Evolutionary conservation across 2,329 filamentous ascomycete species (phyloP).

Genomic region (Neoscytalidium dimidiatum): DNA sequence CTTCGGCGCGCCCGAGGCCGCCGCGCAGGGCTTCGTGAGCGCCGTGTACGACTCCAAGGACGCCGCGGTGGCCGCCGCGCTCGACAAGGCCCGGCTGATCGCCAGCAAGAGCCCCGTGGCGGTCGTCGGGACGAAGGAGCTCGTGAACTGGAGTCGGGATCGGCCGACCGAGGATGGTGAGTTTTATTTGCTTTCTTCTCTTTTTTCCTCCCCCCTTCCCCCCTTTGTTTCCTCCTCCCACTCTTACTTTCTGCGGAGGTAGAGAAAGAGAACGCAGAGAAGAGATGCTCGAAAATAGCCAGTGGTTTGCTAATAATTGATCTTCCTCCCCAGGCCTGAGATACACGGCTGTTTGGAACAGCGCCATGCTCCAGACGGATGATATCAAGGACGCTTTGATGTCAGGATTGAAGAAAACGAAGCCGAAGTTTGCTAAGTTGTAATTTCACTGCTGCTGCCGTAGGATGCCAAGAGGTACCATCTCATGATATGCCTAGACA

Average conservation of each 20-base stretch:
- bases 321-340: slow-evolving; percentile 54
- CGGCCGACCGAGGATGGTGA: slow-evolving; percentile 69
- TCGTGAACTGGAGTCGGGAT: slow-evolving; percentile 80
- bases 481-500: too few species aligned
- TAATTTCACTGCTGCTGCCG: too few species aligned
- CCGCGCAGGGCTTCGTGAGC: slow-evolving; percentile 69
- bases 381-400: slow-evolving; percentile 76
- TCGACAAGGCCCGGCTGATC: slow-evolving; percentile 66
- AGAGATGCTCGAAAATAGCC: too few species aligned
- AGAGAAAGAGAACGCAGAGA: neutral
- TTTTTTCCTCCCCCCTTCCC: neutral
- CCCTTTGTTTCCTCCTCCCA: neutral
- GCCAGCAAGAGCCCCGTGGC: slow-evolving; percentile 85
- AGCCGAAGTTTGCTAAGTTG: slow-evolving; percentile 82
- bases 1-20: slow-evolving; percentile 69
- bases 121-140: slow-evolving; percentile 83
- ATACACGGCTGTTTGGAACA: slow-evolving; percentile 89
- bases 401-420: slow-evolving; percentile 76
- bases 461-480: too few species aligned
- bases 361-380: slow-evolving; percentile 74
- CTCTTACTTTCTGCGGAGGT: neutral
- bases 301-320: neutral
- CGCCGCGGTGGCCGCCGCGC: slow-evolving; percentile 61
- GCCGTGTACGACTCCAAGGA: slow-evolving; percentile 63
- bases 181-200: neutral